Evolutionary conservation across 2,329 filamentous ascomycete species (phyloP).

Genomic region (Cladosporium sphaerospermum): DNA sequence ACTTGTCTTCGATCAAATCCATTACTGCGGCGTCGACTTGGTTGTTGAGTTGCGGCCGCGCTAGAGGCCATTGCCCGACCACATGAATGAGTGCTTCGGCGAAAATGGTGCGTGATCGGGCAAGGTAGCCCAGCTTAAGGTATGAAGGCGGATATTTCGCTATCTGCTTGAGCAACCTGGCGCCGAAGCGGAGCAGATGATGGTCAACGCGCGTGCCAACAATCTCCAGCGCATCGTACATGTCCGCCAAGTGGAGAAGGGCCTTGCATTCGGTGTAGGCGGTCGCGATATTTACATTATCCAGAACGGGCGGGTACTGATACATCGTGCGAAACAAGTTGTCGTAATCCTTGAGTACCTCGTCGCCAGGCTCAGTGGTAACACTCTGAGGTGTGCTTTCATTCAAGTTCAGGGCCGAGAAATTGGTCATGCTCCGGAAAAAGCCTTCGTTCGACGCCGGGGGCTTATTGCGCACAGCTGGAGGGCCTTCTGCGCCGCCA

Average conservation of each 20-base stretch:
- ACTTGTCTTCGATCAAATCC: slow-evolving; percentile 90
- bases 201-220: slow-evolving; percentile 88
- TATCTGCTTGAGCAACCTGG: slow-evolving; percentile 88
- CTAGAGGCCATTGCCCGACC: slow-evolving; percentile 86
- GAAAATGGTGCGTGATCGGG: slow-evolving; percentile 72
- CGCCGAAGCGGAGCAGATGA: slow-evolving; percentile 86
- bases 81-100: slow-evolving; percentile 81
- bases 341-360: slow-evolving; percentile 85
- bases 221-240: slow-evolving; percentile 84
- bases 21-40: slow-evolving; percentile 69
- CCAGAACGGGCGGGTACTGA: slow-evolving; percentile 77
- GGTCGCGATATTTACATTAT: slow-evolving; percentile 81
- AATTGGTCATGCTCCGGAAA: slow-evolving; percentile 81
- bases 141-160: slow-evolving; percentile 94
- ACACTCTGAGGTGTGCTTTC: slow-evolving; percentile 34
- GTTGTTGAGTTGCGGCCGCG: slow-evolving; percentile 67
- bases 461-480: slow-evolving; percentile 56
- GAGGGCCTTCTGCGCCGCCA: slow-evolving; percentile 36
- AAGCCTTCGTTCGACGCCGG: slow-evolving; percentile 62
- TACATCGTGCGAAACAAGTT: slow-evolving; percentile 96
- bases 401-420: slow-evolving; percentile 52
- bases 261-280: slow-evolving; percentile 93
- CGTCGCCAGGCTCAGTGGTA: slow-evolving; percentile 54
- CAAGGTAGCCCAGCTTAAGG: slow-evolving; percentile 79
- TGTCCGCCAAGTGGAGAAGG: slow-evolving; percentile 80